Conservation (phyloP, 768 basidiomycete genomes). For the Rhizopogon sp. region DNA sequence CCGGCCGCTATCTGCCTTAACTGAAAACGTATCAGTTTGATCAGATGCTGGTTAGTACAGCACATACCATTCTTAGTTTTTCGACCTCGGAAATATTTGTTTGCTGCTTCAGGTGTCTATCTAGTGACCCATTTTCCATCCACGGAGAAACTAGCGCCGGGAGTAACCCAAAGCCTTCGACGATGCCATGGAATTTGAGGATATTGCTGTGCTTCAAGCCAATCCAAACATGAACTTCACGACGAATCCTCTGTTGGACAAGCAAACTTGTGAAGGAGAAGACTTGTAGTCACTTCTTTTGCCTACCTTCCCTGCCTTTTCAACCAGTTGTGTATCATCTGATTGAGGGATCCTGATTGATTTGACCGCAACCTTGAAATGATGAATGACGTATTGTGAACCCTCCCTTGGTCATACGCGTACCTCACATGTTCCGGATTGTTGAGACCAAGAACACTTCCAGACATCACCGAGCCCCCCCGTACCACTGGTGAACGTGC, state of each 20-base stretch:
- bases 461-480: constrained; percentile 7
- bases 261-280: neutral
- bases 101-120: constrained; percentile 18
- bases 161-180: constrained; percentile 15
- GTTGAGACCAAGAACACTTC: neutral
- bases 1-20: constrained; percentile 1
- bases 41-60: neutral
- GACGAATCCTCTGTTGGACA: neutral
- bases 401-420: neutral
- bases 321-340: neutral
- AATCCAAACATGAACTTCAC: constrained; percentile 4
- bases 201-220: constrained; percentile 10
- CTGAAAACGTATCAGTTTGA: neutral
- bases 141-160: constrained; percentile 20
- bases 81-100: neutral
- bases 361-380: constrained; percentile 5
- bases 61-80: constrained; percentile 12
- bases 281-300: neutral
- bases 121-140: constrained; percentile 26
- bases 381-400: neutral
- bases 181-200: constrained; percentile 13
- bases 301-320: neutral
- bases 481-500: neutral
- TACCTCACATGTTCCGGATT: neutral
- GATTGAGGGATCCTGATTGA: neutral